Evolutionary conservation across 1,284 basidiomycete species (phyloP).

Genomic region (Trichosporon ovoides): DNA sequence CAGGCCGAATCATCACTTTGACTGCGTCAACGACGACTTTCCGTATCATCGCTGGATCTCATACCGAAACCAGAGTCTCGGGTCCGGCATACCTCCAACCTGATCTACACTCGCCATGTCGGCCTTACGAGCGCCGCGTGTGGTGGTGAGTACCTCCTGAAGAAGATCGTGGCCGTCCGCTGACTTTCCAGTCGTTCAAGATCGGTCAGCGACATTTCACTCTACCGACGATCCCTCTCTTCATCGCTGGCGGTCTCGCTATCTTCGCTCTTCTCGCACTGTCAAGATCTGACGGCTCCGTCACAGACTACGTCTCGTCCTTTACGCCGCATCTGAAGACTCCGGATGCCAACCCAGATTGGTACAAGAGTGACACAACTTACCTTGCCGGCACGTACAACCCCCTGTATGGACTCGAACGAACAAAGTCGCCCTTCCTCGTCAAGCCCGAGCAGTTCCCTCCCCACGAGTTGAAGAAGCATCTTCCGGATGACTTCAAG

Average conservation of each 20-base stretch:
- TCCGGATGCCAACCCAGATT: background rate
- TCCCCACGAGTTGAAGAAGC: constrained; percentile 20
- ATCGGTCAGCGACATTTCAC: background rate
- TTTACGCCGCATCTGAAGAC: background rate
- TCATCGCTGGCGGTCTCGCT: background rate
- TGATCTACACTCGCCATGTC: background rate
- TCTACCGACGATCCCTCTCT: background rate
- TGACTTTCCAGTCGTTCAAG: background rate
- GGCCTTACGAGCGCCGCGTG: background rate
- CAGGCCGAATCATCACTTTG: too few species aligned
- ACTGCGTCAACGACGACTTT: too few species aligned
- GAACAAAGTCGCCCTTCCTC: constrained; percentile 30
- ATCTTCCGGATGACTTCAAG: constrained; percentile 5
- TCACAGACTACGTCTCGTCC: background rate
- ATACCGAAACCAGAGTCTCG: too few species aligned
- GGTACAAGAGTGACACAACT: background rate
- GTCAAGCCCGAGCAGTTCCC: constrained; percentile 26
- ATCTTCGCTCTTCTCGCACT: background rate
- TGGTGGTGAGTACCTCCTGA: background rate
- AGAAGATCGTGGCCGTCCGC: background rate
- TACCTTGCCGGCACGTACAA: background rate
- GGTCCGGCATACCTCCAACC: too few species aligned
- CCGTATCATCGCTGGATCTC: too few species aligned
- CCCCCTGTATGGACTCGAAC: background rate
- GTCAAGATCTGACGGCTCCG: background rate